Evolutionary conservation across 495 filamentous ascomycete genomes (phyloP), one percentile per base, ranked within the genome.

Genomic region (Podospora appendiculata): DNA sequence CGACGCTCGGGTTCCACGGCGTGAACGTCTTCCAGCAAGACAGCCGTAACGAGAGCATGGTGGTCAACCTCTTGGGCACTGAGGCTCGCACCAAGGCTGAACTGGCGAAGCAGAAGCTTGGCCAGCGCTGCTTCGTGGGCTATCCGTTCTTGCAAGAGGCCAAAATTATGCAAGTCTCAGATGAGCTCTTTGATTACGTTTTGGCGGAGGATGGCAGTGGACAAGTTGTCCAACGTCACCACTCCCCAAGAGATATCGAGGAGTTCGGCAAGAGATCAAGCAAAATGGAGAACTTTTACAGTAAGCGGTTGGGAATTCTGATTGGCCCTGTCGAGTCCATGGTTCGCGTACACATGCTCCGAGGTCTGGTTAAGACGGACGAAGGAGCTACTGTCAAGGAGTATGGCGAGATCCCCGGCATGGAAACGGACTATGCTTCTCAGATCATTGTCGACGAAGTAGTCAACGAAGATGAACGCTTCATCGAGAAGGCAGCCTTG

Each of bases 11-110:
- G 8, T 96, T 93, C 70, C 91, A 96, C 65, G 89, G 89, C 10
- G 89, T 99, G 43, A 89, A 81, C 56, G 88, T 99, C n/a, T 99
- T 99, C 72, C 89, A 95, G 64, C 90, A 94, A 55, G 92, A 96
- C 42, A 95, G 89, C 62, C 84, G 91, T 48, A 96, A 97, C 58
- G 89, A 96, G 74, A 97, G 90, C 62, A 94, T 96, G 88, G 80
- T 96, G 12, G 77, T 97, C 53, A 95, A 87, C 11, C 70, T 97
- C 32, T 67, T 84, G 38, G 85, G 92, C 50, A 79, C 86, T 16
- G 89, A 89, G 48, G 71, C 71, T 53, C 79, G 84, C 17, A 84
- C 85, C 40, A 87, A 78, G 56, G 75, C 84, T 36, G 83, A 86
- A 56, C 64, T 77, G 43, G 90, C 91, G 4, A 89, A 89, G 62